phyloP scores from a whole-genome alignment of 257 asterid genomes.

The Ilex aquifolium region DNA sequence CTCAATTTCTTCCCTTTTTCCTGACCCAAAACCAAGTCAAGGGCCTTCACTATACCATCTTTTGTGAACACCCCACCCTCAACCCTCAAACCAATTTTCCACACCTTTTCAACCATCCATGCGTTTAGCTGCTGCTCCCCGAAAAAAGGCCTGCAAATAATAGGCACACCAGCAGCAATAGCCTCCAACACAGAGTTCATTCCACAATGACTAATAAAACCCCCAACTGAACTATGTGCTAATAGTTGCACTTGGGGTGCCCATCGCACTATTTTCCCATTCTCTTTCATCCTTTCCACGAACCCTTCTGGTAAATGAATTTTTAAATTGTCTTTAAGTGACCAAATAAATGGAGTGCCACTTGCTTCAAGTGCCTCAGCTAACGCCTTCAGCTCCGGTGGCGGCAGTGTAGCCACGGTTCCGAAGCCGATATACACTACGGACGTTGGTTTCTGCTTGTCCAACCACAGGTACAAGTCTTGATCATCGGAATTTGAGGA shows the following conservation, averaged over 20 bases:
- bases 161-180: conserved; percentile 45
- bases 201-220: conserved; percentile 47
- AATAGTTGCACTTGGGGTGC: conserved; percentile 44
- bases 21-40: conserved; percentile 26
- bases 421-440: conserved; percentile 71
- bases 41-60: conserved; percentile 13
- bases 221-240: conserved; percentile 40
- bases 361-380: conserved; percentile 52
- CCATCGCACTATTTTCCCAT: conserved; percentile 50
- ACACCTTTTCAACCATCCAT: conserved; percentile 45
- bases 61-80: conserved; percentile 40
- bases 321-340: conserved; percentile 28
- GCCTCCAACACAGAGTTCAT: conserved; percentile 55
- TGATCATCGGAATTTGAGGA: conserved; percentile 13
- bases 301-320: conserved; percentile 26
- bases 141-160: conserved; percentile 48
- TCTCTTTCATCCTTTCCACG: conserved; percentile 25
- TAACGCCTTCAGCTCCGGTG: conserved; percentile 40
- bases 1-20: conserved; percentile 29
- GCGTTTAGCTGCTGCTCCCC: conserved; percentile 54
- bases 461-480: conserved; percentile 58
- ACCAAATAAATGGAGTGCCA: conserved; percentile 57
- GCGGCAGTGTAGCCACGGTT: conserved; percentile 43
- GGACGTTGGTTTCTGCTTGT: conserved; percentile 26
- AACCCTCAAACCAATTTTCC: conserved; percentile 48